Percentiles rank a stretch among this genome's conserved stretches.
phyloP scores from a whole-genome alignment of 306 rosid genomes.

The Oemleria cerasiformis region DNA sequence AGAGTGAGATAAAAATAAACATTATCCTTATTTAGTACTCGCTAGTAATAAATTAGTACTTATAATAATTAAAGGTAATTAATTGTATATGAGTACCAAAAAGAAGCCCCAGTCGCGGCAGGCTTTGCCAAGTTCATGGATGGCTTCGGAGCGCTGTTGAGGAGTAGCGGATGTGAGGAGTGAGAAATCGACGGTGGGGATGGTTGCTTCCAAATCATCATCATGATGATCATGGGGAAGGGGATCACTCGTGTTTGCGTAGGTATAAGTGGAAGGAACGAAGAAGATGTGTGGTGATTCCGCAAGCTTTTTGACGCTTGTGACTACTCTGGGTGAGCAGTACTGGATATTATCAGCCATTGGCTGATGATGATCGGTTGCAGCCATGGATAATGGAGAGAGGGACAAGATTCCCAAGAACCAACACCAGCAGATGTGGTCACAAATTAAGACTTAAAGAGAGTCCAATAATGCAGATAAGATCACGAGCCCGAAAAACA shows the following conservation, averaged over 20 bases:
- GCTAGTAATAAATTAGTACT: too few relatives aligned
- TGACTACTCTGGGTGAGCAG: not conserved
- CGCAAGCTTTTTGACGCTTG: constrained; percentile 30
- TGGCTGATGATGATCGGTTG: too few relatives aligned
- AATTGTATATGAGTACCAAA: constrained; percentile 19
- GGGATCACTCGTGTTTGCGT: constrained; percentile 12
- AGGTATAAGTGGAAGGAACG: constrained; percentile 31
- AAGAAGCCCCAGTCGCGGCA: constrained; percentile 56
- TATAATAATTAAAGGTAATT: too few relatives aligned
- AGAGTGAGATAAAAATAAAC: too few relatives aligned
- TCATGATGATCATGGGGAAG: constrained; percentile 2
- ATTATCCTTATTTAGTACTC: too few relatives aligned
- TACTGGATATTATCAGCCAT: too few relatives aligned
- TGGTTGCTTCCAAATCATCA: constrained; percentile 9
- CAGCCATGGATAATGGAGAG: too few relatives aligned
- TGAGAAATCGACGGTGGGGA: constrained; percentile 47
- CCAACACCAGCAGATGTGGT: too few relatives aligned
- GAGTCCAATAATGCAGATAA: too few relatives aligned
- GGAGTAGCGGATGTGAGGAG: constrained; percentile 30
- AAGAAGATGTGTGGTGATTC: constrained; percentile 29
- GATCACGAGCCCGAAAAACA: too few relatives aligned
- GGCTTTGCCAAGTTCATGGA: constrained; percentile 43
- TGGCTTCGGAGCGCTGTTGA: constrained; percentile 28
- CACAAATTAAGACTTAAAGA: too few relatives aligned
- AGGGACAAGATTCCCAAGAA: too few relatives aligned